These are phyloP conservation scores for Albophoma yamanashiensis DNA, from an alignment of 2,329 filamentous ascomycete species.

Conservation along the genomic window DNA sequence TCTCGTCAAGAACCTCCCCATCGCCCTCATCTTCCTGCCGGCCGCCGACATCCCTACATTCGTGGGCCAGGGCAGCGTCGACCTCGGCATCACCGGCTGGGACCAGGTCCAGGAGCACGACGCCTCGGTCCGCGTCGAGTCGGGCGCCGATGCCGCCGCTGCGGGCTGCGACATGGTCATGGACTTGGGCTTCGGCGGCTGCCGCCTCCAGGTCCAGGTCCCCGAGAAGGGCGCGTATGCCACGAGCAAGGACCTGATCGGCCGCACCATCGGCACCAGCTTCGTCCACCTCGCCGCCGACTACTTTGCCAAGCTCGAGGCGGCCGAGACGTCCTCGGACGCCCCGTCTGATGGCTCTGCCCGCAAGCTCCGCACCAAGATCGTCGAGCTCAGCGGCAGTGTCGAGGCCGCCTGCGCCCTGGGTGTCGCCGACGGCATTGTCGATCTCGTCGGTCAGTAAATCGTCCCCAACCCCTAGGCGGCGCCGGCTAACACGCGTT, in stretches of 20 bases:
- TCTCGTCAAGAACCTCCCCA: constrained; percentile 90
- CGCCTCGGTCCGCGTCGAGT: constrained; percentile 42
- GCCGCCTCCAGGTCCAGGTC: constrained; percentile 94
- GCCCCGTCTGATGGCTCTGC: constrained; percentile 23
- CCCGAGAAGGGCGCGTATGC: constrained; percentile 70
- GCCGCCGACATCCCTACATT: constrained; percentile 97
- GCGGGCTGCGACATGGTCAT: constrained; percentile 74
- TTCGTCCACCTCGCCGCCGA: constrained; percentile 76
- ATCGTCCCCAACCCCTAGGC: not conserved
- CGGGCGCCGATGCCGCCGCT: constrained; percentile 34
- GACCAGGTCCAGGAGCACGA: constrained; percentile 92
- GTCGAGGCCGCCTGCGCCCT: constrained; percentile 95
- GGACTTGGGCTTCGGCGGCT: constrained; percentile 82
- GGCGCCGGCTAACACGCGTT: constrained; percentile 6
- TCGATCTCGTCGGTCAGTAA: constrained; percentile 83
- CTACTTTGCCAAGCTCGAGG: constrained; percentile 76
- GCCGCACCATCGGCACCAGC: constrained; percentile 90
- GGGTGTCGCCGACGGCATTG: constrained; percentile 92
- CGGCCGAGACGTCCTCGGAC: constrained; percentile 27
- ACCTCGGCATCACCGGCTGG: constrained; percentile 86
- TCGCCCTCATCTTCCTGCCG: constrained; percentile 93
- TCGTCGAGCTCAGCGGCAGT: constrained; percentile 91
- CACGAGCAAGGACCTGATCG: constrained; percentile 67
- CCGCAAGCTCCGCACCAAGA: constrained; percentile 64
- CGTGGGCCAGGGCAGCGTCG: constrained; percentile 86